These are phyloP conservation scores for Dactylellina parvicollis DNA, from an alignment of 2,329 filamentous ascomycete species.

Conservation along the genomic window DNA sequence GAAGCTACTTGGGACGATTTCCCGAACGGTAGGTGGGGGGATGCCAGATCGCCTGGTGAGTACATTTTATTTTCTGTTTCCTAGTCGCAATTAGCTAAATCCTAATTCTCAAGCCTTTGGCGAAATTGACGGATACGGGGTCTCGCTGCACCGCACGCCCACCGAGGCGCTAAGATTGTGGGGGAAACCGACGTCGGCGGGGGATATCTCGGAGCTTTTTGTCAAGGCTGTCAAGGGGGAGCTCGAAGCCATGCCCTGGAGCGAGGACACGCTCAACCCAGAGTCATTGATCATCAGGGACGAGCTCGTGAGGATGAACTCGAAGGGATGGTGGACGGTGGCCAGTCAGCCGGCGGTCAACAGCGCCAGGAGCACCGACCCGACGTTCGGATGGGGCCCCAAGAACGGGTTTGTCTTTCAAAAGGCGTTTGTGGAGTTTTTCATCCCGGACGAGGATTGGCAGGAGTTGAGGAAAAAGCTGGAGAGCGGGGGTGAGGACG, in stretches of 20 bases:
- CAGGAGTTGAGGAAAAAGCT: constrained; percentile 72
- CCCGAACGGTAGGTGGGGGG: constrained; percentile 94
- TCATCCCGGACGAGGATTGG: constrained; percentile 81
- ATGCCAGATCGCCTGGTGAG: constrained; percentile 77
- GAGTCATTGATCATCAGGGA: constrained; percentile 84
- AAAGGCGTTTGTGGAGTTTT: constrained; percentile 97
- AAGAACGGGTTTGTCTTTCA: constrained; percentile 94
- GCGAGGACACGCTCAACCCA: constrained; percentile 83
- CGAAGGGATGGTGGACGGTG: constrained; percentile 91
- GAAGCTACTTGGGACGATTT: constrained; percentile 99
- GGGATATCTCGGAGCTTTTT: constrained; percentile 84
- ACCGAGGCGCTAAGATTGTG: constrained; percentile 83
- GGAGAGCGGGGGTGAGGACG: constrained; percentile 68
- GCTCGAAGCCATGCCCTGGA: constrained; percentile 87
- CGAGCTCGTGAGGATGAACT: constrained; percentile 79
- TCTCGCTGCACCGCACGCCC: constrained; percentile 91
- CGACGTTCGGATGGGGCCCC: constrained; percentile 92
- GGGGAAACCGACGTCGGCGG: constrained; percentile 76
- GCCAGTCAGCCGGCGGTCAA: constrained; percentile 95
- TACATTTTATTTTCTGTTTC: constrained; percentile 21
- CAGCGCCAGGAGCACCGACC: constrained; percentile 78
- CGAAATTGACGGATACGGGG: constrained; percentile 97
- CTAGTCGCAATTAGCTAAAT: not conserved
- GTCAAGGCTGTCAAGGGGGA: constrained; percentile 81
- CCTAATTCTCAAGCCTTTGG: constrained; percentile 73